Evolutionary conservation across 352 stramenopile species (phyloP).

Genomic region (Blastocystis sp.): DNA sequence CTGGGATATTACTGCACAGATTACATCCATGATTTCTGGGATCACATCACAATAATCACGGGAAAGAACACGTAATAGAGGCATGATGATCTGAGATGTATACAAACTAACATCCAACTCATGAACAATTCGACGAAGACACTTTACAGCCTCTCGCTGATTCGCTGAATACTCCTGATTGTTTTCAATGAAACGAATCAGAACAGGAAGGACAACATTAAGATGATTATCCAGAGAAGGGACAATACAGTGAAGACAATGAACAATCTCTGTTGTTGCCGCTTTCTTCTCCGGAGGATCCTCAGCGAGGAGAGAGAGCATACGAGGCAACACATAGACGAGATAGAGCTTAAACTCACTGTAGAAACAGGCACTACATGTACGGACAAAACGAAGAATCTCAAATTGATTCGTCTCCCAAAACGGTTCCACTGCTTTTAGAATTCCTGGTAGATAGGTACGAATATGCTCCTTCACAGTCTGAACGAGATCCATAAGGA

Average conservation of each 20-base stretch:
- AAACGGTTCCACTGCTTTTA: constrained; percentile 86
- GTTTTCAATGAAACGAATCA: constrained; percentile 61
- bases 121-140: constrained; percentile 41
- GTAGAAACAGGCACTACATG: constrained; percentile 68
- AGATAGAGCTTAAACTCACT: constrained; percentile 83
- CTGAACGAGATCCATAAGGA: constrained; percentile 85
- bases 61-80: constrained; percentile 48
- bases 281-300: neutral
- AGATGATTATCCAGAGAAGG: constrained; percentile 59
- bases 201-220: constrained; percentile 49
- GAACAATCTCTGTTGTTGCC: constrained; percentile 22
- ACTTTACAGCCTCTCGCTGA: constrained; percentile 36
- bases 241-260: constrained; percentile 55
- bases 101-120: constrained; percentile 53
- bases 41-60: constrained; percentile 18
- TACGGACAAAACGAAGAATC: constrained; percentile 86
- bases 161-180: neutral
- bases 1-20: constrained; percentile 28
- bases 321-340: constrained; percentile 77
- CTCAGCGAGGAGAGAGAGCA: constrained; percentile 76
- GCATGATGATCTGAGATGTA: constrained; percentile 58
- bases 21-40: constrained; percentile 19
- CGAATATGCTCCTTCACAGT: constrained; percentile 90
- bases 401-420: constrained; percentile 88
- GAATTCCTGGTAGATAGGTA: constrained; percentile 88